phyloP scores from a whole-genome alignment of 208 protist species.

The Wallacemonas collosoma region DNA sequence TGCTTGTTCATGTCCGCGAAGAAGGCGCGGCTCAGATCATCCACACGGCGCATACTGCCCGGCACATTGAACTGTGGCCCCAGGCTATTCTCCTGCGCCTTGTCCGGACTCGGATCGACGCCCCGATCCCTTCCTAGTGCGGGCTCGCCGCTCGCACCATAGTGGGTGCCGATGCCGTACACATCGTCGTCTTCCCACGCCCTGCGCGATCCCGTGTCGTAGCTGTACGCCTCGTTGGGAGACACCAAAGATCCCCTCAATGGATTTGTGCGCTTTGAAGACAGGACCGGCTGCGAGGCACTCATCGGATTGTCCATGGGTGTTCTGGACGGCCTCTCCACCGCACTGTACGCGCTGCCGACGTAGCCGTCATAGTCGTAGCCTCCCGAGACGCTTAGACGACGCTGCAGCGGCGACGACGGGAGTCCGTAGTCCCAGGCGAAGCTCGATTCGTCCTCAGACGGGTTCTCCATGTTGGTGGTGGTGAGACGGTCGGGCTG shows the following conservation, averaged over 20 bases:
- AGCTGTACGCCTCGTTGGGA: conserved; percentile 1
- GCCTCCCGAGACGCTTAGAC: conserved; percentile 3
- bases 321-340: neutral
- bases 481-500: too few relatives aligned
- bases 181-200: conserved; percentile 13
- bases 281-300: conserved; percentile 5
- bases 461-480: conserved; percentile 5
- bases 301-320: neutral
- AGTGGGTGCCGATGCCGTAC: conserved; percentile 1
- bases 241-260: neutral
- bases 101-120: too few relatives aligned
- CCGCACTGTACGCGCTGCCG: neutral
- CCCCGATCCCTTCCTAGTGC: too few relatives aligned
- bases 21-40: conserved; percentile 12
- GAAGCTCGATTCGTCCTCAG: conserved; percentile 1
- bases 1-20: conserved; percentile 12
- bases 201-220: neutral
- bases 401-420: conserved; percentile 19
- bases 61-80: neutral
- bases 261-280: neutral
- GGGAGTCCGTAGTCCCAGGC: conserved; percentile 19
- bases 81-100: neutral
- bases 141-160: neutral
- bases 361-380: conserved; percentile 15
- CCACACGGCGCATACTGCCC: conserved; percentile 2